Base-by-base conservation (phyloP, 2,329 filamentous ascomycete genomes). In the Aspergillus felis region DNA sequence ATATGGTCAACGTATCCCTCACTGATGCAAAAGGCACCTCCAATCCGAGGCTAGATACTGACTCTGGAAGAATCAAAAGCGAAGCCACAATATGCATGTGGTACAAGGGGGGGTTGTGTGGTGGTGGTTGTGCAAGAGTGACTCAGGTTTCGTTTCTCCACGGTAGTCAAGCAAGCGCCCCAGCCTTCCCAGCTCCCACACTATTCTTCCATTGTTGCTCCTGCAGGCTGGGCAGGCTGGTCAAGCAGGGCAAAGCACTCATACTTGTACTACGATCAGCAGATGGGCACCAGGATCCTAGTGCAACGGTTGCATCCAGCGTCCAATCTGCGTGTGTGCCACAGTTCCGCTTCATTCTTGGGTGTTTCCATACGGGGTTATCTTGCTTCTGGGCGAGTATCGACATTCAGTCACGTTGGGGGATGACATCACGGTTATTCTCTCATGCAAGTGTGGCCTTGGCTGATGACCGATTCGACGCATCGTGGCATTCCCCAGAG, bases 31-130 rank as follows among this genome's bases (percentile, higher is more conserved):
- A 17, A 7, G 5, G 1, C 14, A 38, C 14, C 32, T 17, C 32
- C 14, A 38, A 38, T 38, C 32, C 32, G 32, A 17, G 32, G 14
- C 14, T 44, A 44, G 20, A 44, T 44, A 44, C n/a, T 1, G 5
- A 3, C n/a, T 24, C n/a, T 24, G 22, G 42, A 20, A 46, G n/a
- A 24, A 12, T 17, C 8, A 17, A 38, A 17, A 12, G 7, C 42
- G 8, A 20, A 46, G 42, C 44, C 44, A 47, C 57, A 53, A 53
- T 46, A 64, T 63, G 64, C 62, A 63, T 51, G 59, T 64, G 57
- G 63, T 65, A 64, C 64, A 64, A 63, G 64, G 63, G 55, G 54
- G 49, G 56, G 1, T n/a, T n/a, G n/a, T 48, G 41, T 24, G 20
- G 3, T 46, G 42, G 42, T 20, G n/a, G 22, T 20, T 20, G n/a